A percentile compares a stretch with the other conserved stretches of the same genome.
These are phyloP conservation scores for Euphorbia peplus DNA, from an alignment of 345 rosid genomes.

Conservation along the genomic window DNA sequence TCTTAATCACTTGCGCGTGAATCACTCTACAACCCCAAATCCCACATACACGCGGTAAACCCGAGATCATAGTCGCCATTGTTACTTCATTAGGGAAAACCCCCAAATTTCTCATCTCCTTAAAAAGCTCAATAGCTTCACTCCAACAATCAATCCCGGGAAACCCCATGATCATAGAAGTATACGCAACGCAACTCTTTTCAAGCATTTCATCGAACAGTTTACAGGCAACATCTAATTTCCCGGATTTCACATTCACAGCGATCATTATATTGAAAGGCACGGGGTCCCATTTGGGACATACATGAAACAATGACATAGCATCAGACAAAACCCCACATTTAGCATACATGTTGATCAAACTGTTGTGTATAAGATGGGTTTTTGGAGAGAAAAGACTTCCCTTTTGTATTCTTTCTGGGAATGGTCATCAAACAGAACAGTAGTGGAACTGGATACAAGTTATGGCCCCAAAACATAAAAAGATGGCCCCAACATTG, in stretches of 20 bases:
- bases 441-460: no score
- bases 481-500: slow-evolving; percentile 7
- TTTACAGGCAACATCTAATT: slow-evolving; percentile 45
- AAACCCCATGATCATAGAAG: slow-evolving; percentile 68
- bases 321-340: slow-evolving; percentile 57
- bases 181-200: slow-evolving; percentile 57
- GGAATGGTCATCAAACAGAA: no score
- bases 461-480: no score
- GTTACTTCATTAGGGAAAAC: slow-evolving; percentile 57
- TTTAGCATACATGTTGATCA: slow-evolving; percentile 71
- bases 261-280: slow-evolving; percentile 66
- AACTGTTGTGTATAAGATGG: slow-evolving; percentile 48
- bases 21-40: slow-evolving; percentile 54
- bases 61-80: slow-evolving; percentile 49
- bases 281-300: slow-evolving; percentile 39
- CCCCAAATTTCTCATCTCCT: slow-evolving; percentile 54
- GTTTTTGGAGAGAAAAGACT: neutral
- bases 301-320: slow-evolving; percentile 36
- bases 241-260: slow-evolving; percentile 47
- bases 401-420: neutral
- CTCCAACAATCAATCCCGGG: slow-evolving; percentile 40
- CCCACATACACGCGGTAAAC: slow-evolving; percentile 50
- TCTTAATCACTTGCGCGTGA: slow-evolving; percentile 55
- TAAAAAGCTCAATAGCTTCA: slow-evolving; percentile 49
- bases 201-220: slow-evolving; percentile 64